phyloP scores from a whole-genome alignment of 202 grass and related monocot genomes.

The Setaria italica region DNA sequence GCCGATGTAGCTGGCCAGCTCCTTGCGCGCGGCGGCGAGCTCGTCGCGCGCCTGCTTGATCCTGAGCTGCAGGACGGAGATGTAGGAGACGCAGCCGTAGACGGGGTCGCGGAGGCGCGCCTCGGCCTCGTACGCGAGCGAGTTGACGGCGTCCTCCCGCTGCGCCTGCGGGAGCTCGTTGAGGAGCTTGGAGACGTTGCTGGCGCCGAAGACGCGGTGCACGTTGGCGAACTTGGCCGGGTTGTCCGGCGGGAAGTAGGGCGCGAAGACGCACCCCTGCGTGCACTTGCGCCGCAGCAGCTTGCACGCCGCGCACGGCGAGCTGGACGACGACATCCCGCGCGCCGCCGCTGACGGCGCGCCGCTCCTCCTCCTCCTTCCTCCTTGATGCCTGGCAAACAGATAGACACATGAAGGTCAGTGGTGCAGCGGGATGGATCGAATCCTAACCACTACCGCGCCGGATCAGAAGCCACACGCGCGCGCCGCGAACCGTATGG shows the following conservation, averaged over 20 bases:
- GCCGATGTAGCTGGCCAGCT: constrained; percentile 66
- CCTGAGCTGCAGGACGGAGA: constrained; percentile 71
- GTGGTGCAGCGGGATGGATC: background rate
- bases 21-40: constrained; percentile 66
- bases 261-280: constrained; percentile 79
- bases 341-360: background rate
- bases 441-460: background rate
- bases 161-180: constrained; percentile 60
- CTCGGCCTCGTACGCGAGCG: constrained; percentile 84
- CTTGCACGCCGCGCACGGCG: constrained; percentile 97
- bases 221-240: constrained; percentile 78
- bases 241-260: constrained; percentile 94
- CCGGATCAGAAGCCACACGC: background rate
- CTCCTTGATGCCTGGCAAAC: background rate
- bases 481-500: background rate
- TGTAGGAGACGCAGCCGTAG: constrained; percentile 90
- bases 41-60: constrained; percentile 68
- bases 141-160: constrained; percentile 88
- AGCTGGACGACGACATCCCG: constrained; percentile 60
- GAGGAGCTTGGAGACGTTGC: constrained; percentile 96
- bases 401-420: background rate
- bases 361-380: background rate
- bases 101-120: constrained; percentile 85
- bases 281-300: constrained; percentile 91
- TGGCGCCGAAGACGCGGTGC: constrained; percentile 91